These are phyloP conservation scores for Nakazawaea sp. DNA, from an alignment of 805 yeast species.

Conservation along the genomic window DNA sequence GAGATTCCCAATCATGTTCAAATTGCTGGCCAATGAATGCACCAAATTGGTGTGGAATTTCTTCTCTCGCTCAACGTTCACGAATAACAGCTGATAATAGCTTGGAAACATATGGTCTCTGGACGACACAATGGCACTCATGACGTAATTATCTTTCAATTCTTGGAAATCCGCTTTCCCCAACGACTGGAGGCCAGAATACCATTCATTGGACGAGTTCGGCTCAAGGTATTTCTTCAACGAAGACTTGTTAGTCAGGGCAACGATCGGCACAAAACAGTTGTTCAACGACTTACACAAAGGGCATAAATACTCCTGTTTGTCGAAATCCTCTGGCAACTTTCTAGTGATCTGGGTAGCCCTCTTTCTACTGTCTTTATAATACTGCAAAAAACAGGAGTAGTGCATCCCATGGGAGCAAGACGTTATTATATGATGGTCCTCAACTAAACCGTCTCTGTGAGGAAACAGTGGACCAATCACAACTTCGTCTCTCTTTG, in stretches of 20 bases:
- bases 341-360: conserved; percentile 66
- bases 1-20: conserved; percentile 4
- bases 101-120: conserved; percentile 1
- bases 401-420: conserved; percentile 96
- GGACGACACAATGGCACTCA: background rate
- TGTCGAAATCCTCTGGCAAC: conserved; percentile 46
- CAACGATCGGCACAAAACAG: conserved; percentile 70
- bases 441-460: conserved; percentile 28
- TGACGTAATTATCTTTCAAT: conserved; percentile 2
- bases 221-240: conserved; percentile 12
- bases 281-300: conserved; percentile 85
- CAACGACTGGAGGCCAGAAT: conserved; percentile 22
- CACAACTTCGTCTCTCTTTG: conserved; percentile 30
- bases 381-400: conserved; percentile 62
- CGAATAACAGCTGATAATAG: conserved; percentile 7
- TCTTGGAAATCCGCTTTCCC: conserved; percentile 15
- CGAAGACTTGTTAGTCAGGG: conserved; percentile 39
- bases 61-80: conserved; percentile 3
- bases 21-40: conserved; percentile 8
- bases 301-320: conserved; percentile 80
- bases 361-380: conserved; percentile 46
- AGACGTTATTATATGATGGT: conserved; percentile 51
- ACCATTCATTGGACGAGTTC: conserved; percentile 1
- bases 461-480: conserved; percentile 71
- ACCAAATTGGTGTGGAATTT: conserved; percentile 7